These are phyloP conservation scores for Rhizopus arrhizus DNA, from an alignment of 371 early-diverging fungal genomes.

Conservation along the genomic window DNA sequence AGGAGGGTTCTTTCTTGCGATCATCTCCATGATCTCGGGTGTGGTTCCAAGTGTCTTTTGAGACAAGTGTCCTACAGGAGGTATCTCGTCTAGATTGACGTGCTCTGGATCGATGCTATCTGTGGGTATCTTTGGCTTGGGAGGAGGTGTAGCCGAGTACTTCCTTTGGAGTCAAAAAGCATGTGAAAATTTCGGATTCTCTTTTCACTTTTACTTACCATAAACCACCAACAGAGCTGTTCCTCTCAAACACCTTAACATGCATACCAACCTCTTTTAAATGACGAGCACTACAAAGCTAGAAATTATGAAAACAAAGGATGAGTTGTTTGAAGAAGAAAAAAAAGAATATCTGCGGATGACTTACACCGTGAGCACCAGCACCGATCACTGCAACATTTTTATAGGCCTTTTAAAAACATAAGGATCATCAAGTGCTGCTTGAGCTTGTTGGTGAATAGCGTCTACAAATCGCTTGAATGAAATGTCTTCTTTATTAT, in stretches of 20 bases:
- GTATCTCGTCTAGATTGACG: background rate
- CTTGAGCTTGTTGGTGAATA: slow-evolving; percentile 17
- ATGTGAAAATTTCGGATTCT: too few species aligned
- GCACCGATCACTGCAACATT: slow-evolving; percentile 32
- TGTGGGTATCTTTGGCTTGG: slow-evolving; percentile 28
- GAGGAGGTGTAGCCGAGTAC: slow-evolving; percentile 24
- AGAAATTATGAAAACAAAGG: background rate
- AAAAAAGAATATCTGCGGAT: background rate
- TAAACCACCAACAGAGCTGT: slow-evolving; percentile 23
- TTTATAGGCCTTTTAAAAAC: slow-evolving; percentile 21
- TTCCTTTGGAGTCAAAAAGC: slow-evolving; percentile 8
- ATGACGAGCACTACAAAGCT: slow-evolving; percentile 16
- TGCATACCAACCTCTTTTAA: slow-evolving; percentile 22
- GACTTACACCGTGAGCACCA: slow-evolving; percentile 28
- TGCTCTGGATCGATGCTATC: background rate
- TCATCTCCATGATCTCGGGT: slow-evolving; percentile 13
- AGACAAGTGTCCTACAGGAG: background rate
- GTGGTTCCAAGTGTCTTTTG: slow-evolving; percentile 25
- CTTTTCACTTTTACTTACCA: slow-evolving; percentile 16
- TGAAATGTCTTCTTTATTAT: background rate
- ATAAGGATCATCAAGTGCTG: slow-evolving; percentile 23
- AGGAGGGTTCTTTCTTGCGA: slow-evolving; percentile 18
- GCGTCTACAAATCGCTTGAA: slow-evolving; percentile 9
- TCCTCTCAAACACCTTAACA: slow-evolving; percentile 26
- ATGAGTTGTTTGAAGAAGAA: too few species aligned